Conservation (phyloP, 495 filamentous ascomycete genomes). For the Trichoderma virens region DNA sequence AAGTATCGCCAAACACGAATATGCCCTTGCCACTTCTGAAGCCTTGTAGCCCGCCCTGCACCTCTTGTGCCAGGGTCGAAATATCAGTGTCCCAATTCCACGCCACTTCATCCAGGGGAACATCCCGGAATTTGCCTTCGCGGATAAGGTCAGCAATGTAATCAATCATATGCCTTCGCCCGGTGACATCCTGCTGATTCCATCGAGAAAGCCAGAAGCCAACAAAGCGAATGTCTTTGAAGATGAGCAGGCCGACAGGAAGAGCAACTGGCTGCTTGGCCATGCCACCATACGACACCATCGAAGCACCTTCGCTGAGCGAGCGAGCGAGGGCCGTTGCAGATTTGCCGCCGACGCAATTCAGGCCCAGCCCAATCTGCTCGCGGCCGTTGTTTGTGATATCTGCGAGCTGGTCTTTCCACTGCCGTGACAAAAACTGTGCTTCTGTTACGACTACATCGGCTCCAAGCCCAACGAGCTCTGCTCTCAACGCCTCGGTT, state of each 20-base stretch:
- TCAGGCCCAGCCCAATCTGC: slow-evolving; percentile 67
- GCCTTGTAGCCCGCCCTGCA: slow-evolving; percentile 76
- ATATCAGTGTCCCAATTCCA: slow-evolving; percentile 79
- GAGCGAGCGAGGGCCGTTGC: slow-evolving; percentile 64
- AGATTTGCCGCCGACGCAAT: slow-evolving; percentile 90
- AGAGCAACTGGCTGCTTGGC: slow-evolving; percentile 70
- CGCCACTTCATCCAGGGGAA: slow-evolving; percentile 64
- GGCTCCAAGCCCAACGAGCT: slow-evolving; percentile 65
- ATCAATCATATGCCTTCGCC: slow-evolving; percentile 70
- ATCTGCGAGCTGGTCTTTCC: slow-evolving; percentile 53
- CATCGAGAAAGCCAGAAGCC: slow-evolving; percentile 94
- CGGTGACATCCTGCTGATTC: slow-evolving; percentile 65
- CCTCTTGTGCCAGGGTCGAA: slow-evolving; percentile 53
- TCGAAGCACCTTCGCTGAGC: slow-evolving; percentile 54
- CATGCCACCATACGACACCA: slow-evolving; percentile 97
- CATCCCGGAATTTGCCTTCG: slow-evolving; percentile 70
- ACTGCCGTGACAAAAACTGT: slow-evolving; percentile 54
- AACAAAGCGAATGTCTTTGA: slow-evolving; percentile 76
- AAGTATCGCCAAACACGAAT: slow-evolving; percentile 62
- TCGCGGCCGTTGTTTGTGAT: slow-evolving; percentile 63
- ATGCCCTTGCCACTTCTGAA: slow-evolving; percentile 82
- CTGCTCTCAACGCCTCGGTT: slow-evolving; percentile 59
- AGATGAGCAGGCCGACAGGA: slow-evolving; percentile 76
- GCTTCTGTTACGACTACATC: slow-evolving; percentile 75
- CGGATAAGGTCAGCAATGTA: slow-evolving; percentile 71